These are phyloP conservation scores for Solioccasus polychromus DNA, from an alignment of 768 basidiomycete genomes.

Conservation along the genomic window DNA sequence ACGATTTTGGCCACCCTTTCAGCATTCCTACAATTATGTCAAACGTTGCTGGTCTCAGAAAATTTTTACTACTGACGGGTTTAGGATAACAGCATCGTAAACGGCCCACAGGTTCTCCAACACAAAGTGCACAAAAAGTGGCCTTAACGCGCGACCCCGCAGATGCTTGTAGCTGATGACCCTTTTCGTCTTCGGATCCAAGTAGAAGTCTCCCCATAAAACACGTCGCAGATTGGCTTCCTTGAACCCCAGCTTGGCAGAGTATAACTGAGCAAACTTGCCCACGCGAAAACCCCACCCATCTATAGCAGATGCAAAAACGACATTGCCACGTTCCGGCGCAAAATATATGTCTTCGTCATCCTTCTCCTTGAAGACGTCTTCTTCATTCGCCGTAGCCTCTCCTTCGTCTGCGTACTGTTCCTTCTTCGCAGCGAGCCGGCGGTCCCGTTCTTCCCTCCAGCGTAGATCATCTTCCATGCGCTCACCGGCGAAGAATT, in stretches of 20 bases:
- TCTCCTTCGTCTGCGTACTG: slow-evolving; percentile 63
- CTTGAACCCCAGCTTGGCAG: slow-evolving; percentile 85
- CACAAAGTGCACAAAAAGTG: slow-evolving; percentile 95
- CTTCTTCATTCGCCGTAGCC: slow-evolving; percentile 52
- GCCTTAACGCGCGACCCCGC: slow-evolving; percentile 82
- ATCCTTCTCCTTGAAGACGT: slow-evolving; percentile 89
- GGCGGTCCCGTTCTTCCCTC: slow-evolving; percentile 86
- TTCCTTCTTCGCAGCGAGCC: slow-evolving; percentile 75
- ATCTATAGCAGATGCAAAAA: slow-evolving; percentile 94
- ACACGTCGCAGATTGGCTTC: slow-evolving; percentile 82
- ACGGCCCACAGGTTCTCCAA: slow-evolving; percentile 97
- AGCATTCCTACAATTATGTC: slow-evolving; percentile 58
- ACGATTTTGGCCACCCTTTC: slow-evolving; percentile 91
- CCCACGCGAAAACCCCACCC: slow-evolving; percentile 97
- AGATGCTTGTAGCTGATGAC: slow-evolving; percentile 91
- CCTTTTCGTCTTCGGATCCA: slow-evolving; percentile 93
- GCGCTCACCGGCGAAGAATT: slow-evolving; percentile 89
- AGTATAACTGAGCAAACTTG: slow-evolving; percentile 92
- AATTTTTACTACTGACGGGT: slow-evolving; percentile 64
- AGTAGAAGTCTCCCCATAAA: slow-evolving; percentile 96
- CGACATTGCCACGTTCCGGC: slow-evolving; percentile 91
- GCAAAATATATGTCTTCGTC: slow-evolving; percentile 98
- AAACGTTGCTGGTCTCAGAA: slow-evolving; percentile 1
- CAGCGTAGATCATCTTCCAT: slow-evolving; percentile 97
- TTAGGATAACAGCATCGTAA: slow-evolving; percentile 84